Base-by-base conservation (phyloP, 1,139 yeast genomes). In the Geotrichum restrictum region DNA sequence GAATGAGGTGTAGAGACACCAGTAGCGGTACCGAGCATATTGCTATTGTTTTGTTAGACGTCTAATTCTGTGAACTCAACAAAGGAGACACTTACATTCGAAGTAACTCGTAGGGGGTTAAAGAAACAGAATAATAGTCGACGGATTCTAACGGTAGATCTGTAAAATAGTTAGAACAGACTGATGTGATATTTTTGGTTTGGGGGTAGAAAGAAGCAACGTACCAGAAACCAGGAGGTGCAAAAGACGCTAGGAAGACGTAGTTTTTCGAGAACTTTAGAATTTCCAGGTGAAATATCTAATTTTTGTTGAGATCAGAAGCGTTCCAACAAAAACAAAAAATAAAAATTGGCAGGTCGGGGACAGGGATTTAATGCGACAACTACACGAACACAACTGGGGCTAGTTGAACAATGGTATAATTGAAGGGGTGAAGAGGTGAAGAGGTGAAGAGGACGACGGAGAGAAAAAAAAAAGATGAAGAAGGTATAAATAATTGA, bases 1-100 rank as follows among this genome's bases (percentile, higher is more conserved):
- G 73, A 63, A 53, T 70, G 72, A 36, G 77, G 77, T 48, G 76
- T 71, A 24, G 71, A 66, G 34, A 69, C 72, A 48, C 77, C 77
- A 41, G 77, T 74, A 46, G 58, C 63, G 29, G 56, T 46, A 24
- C 51, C 57, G 44, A 54, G 48, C 57, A 55, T 52, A 24, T 4
- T 51, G 50, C 33, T 44, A 32, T 22, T 24, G 5, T 38, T 14
- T 3, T 16, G 16, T 24, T 24, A 11, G 43, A 3, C 3, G 33
- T 24, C 29, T 21, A 14, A 10, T n/a, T 34, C n/a, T 14, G 24
- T 22, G 19, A 41, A 14, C 21, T 8, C 4, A 21, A 36, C 21
- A 36, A 16, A 19, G 4, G 5, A 5, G 8, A 24, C 8, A 24
- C 29, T 24, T 8, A 24, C 29, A 24, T 24, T 24, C 29, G 5